Conservation (phyloP, 2,329 filamentous ascomycete species). For the Colletotrichum horii region DNA sequence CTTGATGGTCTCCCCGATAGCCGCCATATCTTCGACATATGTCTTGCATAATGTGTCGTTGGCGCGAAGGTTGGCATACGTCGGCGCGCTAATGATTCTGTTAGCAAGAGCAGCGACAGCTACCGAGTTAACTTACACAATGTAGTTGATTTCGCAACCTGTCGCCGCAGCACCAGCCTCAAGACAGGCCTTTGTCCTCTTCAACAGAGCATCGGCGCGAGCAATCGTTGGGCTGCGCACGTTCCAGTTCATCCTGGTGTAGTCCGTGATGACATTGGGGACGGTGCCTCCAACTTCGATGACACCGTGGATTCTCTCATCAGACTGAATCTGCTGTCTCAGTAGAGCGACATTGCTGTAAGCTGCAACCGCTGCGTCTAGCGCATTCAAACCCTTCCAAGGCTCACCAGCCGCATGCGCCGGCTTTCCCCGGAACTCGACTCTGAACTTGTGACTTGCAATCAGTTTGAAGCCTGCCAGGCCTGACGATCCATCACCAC, state of each 20-base stretch:
- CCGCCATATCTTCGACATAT: conserved; percentile 49
- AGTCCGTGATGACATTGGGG: conserved; percentile 45
- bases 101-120: background rate
- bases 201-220: conserved; percentile 29
- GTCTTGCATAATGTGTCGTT: conserved; percentile 48
- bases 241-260: conserved; percentile 43
- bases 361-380: conserved; percentile 40
- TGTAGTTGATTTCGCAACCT: conserved; percentile 39
- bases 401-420: conserved; percentile 41
- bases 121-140: conserved; percentile 29
- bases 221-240: conserved; percentile 39
- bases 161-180: conserved; percentile 38
- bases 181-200: conserved; percentile 40
- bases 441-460: conserved; percentile 34
- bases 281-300: conserved; percentile 40
- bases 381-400: conserved; percentile 41
- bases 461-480: conserved; percentile 34
- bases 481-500: conserved; percentile 16
- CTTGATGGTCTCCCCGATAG: conserved; percentile 40
- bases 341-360: conserved; percentile 41
- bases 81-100: conserved; percentile 29
- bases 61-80: conserved; percentile 50
- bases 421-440: conserved; percentile 36
- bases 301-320: conserved; percentile 41
- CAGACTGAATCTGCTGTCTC: conserved; percentile 41